Evolutionary conservation across 2,329 filamentous ascomycete genomes (phyloP), one percentile per base, ranked within the genome.

Genomic region (Graphiopsis chlorocephala): DNA sequence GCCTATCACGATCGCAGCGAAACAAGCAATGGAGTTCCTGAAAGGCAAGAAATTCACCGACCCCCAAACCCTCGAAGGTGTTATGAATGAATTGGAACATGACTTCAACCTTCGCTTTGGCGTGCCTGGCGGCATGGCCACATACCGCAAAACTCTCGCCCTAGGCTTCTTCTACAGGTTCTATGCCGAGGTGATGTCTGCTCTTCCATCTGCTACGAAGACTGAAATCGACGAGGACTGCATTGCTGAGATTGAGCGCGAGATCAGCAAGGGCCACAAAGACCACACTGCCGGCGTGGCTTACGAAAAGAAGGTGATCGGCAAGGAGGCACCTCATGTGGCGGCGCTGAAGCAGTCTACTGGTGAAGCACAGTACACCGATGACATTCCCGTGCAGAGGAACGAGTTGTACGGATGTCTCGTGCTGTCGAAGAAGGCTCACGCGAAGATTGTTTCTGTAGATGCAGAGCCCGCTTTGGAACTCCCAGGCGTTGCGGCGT

Each of bases 121-220:
- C 61, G 95, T 99, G 0, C 95, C 94, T 0, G 95, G 95, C 69
- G 95, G 95, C 42, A 99, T 99, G 95, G 94, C 95, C 0, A 96
- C 93, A 1, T 99, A 98, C 74, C 85, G 95, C 29, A 96, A 95
- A 75, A 91, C 93, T 0, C 81, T 99, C 10, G 94, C 95, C 0
- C 82, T 98, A 61, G 89, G 93, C 2, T 96, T 99, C 83, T 98
- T 98, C 79, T 98, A 98, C 78, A 89, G 93, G 45, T 99, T 97
- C 78, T 98, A 97, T 74, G 91, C 98, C 72, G 94, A 98, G 67
- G 85, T 94, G 0, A 82, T 97, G 48, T 83, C 86, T 0, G 83
- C 84, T 29, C 76, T 96, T 0, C 70, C 70, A 12, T 69, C 72
- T 1, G 63, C 67, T 12, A 80, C 83, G 23, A 82, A 82, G 35